A percentile compares a stretch with the other conserved stretches of the same genome.
These are phyloP conservation scores for Venturia aucupariae DNA, from an alignment of 2,329 filamentous ascomycete species.

Conservation along the genomic window DNA sequence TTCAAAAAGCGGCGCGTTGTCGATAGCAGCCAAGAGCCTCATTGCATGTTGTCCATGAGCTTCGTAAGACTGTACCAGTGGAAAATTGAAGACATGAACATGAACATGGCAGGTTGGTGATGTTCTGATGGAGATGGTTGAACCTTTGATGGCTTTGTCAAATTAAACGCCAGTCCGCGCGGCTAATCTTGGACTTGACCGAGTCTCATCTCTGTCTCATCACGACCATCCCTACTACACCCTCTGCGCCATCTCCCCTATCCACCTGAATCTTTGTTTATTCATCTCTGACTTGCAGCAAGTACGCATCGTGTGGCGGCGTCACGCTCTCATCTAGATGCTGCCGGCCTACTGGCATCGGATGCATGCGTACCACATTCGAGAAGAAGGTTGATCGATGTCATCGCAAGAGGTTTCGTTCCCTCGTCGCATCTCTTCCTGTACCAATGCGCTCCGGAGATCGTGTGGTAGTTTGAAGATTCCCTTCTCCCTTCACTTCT, in stretches of 20 bases:
- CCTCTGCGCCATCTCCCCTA: background rate
- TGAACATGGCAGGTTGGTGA: background rate
- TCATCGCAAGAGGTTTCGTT: background rate
- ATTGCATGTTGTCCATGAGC: no score
- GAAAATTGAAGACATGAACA: background rate
- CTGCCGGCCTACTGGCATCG: background rate
- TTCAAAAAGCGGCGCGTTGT: background rate
- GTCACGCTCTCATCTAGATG: background rate
- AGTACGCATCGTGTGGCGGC: background rate
- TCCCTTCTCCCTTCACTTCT: background rate
- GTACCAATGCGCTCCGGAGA: background rate
- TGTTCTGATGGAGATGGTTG: background rate
- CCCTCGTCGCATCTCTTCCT: background rate
- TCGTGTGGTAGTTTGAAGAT: background rate
- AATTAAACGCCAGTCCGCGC: background rate
- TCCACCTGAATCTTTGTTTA: background rate
- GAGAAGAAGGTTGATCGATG: background rate
- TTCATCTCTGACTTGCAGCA: background rate
- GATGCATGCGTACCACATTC: background rate
- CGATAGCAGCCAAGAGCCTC: background rate
- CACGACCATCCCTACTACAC: background rate
- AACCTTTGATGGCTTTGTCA: background rate
- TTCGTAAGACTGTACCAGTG: background rate
- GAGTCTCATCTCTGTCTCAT: constrained; percentile 1
- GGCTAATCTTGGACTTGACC: background rate